These are phyloP conservation scores for Sarocladium oryzae DNA, from an alignment of 2,329 filamentous ascomycete species.

Conservation along the genomic window DNA sequence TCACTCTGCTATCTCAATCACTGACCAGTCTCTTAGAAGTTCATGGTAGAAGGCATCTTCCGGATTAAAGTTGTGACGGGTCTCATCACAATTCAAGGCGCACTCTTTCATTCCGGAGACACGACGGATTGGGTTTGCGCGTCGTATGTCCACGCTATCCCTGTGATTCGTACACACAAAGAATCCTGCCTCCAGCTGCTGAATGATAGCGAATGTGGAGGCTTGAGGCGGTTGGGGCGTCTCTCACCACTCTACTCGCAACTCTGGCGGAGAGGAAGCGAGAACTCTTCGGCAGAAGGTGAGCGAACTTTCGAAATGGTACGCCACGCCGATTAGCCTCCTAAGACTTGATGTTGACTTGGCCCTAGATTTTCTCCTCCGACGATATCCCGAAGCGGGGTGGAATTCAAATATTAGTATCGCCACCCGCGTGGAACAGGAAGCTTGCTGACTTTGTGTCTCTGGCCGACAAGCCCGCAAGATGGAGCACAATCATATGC, in stretches of 20 bases:
- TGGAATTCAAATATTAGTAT: constrained; percentile 47
- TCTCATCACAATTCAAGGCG: constrained; percentile 58
- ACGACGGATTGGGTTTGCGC: constrained; percentile 53
- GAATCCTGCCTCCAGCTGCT: constrained; percentile 48
- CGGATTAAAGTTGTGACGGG: constrained; percentile 56
- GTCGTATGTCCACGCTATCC: constrained; percentile 63
- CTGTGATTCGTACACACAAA: constrained; percentile 52
- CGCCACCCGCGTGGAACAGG: constrained; percentile 55
- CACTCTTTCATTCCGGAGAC: constrained; percentile 46
- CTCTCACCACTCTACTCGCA: constrained; percentile 56
- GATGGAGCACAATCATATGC: constrained; percentile 50
- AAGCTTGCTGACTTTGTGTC: constrained; percentile 41
- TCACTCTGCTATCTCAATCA: no score
- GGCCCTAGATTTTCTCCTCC: constrained; percentile 43
- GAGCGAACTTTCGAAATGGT: constrained; percentile 45
- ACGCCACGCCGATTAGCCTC: not conserved
- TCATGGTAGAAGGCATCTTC: constrained; percentile 62
- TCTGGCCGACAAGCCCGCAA: constrained; percentile 24
- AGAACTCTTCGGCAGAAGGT: constrained; percentile 29
- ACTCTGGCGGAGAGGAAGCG: constrained; percentile 53
- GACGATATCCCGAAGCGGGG: constrained; percentile 44
- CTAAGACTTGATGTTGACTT: constrained; percentile 17
- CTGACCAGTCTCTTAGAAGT: constrained; percentile 37
- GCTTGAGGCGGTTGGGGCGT: constrained; percentile 46
- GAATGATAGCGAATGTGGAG: constrained; percentile 41